A percentile compares a stretch with the other conserved stretches of the same genome.
These are phyloP conservation scores for Aspergillus viridinutans DNA, from an alignment of 2,329 filamentous ascomycete species.

Conservation along the genomic window DNA sequence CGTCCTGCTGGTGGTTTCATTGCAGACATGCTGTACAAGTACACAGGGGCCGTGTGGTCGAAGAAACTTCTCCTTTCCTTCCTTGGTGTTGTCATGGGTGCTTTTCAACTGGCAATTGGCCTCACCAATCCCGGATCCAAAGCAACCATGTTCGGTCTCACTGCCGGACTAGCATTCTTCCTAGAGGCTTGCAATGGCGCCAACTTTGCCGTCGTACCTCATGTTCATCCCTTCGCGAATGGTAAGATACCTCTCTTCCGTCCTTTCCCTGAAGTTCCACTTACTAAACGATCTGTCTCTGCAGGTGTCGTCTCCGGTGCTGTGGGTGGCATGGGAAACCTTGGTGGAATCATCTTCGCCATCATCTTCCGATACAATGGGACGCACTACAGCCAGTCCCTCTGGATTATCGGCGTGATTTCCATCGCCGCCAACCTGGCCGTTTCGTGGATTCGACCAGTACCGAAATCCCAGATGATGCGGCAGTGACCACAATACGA, in stretches of 20 bases:
- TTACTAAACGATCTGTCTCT: constrained; percentile 1
- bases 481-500: neutral
- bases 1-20: constrained; percentile 49
- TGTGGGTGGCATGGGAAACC: constrained; percentile 74
- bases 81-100: constrained; percentile 54
- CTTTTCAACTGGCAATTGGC: constrained; percentile 61
- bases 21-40: constrained; percentile 53
- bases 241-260: constrained; percentile 44
- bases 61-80: constrained; percentile 62
- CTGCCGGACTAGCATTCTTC: constrained; percentile 76
- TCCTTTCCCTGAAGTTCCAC: neutral
- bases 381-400: constrained; percentile 61
- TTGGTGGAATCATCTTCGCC: constrained; percentile 81
- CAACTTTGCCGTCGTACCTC: constrained; percentile 81
- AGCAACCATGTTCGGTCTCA: constrained; percentile 68
- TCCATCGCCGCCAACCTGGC: constrained; percentile 65
- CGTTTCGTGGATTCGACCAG: constrained; percentile 60
- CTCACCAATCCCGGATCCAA: constrained; percentile 58
- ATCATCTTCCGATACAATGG: constrained; percentile 75
- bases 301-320: constrained; percentile 64
- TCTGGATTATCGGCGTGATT: constrained; percentile 81
- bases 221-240: constrained; percentile 79
- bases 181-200: constrained; percentile 80
- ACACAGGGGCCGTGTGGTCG: constrained; percentile 52
- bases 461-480: constrained; percentile 20